A percentile compares a stretch with the other conserved stretches of the same genome.
Conservation (phyloP, 2,329 filamentous ascomycete species). For the Hymenoscyphus linearis region DNA sequence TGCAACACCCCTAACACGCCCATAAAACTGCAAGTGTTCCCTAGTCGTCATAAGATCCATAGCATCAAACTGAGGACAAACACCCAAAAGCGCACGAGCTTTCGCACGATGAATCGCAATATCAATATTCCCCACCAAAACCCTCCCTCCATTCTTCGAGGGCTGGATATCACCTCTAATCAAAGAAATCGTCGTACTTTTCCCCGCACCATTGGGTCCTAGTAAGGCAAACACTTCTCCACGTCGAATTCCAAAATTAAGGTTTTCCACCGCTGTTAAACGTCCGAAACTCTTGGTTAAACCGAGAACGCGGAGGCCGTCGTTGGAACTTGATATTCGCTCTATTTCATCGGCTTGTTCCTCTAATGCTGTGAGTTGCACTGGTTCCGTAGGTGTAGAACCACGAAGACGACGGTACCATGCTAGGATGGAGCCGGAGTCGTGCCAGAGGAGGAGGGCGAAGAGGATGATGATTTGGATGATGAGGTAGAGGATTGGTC, state of each 20-base stretch:
- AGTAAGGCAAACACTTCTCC: constrained; percentile 85
- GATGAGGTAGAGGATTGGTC: constrained; percentile 77
- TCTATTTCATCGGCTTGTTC: constrained; percentile 62
- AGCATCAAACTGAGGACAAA: constrained; percentile 84
- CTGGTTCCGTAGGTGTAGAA: constrained; percentile 10
- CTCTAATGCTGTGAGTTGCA: constrained; percentile 16
- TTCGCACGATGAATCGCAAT: constrained; percentile 66
- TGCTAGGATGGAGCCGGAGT: constrained; percentile 64
- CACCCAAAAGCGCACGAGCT: constrained; percentile 75
- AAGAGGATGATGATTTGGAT: constrained; percentile 70
- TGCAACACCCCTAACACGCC: constrained; percentile 71
- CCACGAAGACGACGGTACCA: constrained; percentile 38
- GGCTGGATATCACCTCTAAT: constrained; percentile 85
- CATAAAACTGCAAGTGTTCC: constrained; percentile 86
- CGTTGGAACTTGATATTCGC: constrained; percentile 51
- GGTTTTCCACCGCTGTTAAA: constrained; percentile 78
- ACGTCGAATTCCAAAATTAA: constrained; percentile 74
- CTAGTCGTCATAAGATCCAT: constrained; percentile 86
- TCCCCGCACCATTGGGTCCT: constrained; percentile 87
- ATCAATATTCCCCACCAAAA: constrained; percentile 68
- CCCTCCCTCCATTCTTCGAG: constrained; percentile 61
- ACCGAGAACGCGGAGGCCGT: constrained; percentile 65
- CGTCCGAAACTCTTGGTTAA: constrained; percentile 74
- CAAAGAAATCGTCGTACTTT: constrained; percentile 82
- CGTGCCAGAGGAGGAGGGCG: constrained; percentile 69